These are phyloP conservation scores for Cyberlindnera mrakii DNA, from an alignment of 805 yeast genomes.

Conservation along the genomic window DNA sequence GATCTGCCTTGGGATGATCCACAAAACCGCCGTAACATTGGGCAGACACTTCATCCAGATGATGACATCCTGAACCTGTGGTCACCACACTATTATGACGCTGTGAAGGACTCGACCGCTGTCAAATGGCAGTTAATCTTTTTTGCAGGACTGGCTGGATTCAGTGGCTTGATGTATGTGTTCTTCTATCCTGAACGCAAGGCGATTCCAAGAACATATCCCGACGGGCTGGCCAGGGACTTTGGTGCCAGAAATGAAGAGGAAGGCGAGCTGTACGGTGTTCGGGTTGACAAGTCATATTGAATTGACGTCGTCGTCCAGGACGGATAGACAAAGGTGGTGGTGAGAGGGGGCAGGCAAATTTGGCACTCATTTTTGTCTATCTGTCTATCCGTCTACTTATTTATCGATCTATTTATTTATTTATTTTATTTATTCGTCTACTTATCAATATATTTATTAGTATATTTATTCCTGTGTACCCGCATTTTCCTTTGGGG, in stretches of 20 bases:
- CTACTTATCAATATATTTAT: no score
- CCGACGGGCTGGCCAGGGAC: conserved; percentile 71
- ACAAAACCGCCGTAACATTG: conserved; percentile 73
- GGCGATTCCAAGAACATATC: conserved; percentile 71
- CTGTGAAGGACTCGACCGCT: conserved; percentile 56
- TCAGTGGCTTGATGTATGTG: conserved; percentile 40
- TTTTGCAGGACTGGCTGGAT: conserved; percentile 41
- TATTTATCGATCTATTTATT: conserved; percentile 5
- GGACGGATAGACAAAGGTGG: no score
- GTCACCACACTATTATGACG: conserved; percentile 74
- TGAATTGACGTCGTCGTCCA: no score
- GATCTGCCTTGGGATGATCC: conserved; percentile 70
- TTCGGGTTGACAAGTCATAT: conserved; percentile 34
- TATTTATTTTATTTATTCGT: neutral
- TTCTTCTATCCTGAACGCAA: conserved; percentile 59
- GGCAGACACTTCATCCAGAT: conserved; percentile 65
- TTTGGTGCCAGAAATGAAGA: conserved; percentile 57
- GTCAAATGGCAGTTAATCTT: conserved; percentile 50
- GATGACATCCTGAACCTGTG: conserved; percentile 76
- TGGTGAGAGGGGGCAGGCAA: no score
- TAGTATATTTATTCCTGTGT: no score
- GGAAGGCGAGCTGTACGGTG: conserved; percentile 31
- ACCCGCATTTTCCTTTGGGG: neutral
- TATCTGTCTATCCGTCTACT: no score
- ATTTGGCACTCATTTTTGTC: no score